Conservation (phyloP, 2,329 filamentous ascomycete genomes). For the Aspergillus sp. region DNA sequence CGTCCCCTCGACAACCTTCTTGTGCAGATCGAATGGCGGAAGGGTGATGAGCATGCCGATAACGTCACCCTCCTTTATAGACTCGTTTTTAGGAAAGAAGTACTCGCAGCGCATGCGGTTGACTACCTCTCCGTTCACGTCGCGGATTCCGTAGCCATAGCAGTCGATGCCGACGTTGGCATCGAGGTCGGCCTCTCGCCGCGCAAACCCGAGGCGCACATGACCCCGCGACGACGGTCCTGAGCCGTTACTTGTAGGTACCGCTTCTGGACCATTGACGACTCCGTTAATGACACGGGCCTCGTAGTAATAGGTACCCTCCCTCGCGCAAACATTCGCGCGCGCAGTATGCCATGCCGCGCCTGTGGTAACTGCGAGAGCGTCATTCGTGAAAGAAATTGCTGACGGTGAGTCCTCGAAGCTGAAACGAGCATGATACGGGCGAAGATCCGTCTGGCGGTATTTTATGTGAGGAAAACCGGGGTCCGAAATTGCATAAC, state of each 20-base stretch:
- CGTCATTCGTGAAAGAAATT: constrained; percentile 70
- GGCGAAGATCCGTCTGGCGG: constrained; percentile 75
- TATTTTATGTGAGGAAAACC: constrained; percentile 84
- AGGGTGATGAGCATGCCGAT: constrained; percentile 89
- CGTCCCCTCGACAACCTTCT: constrained; percentile 75
- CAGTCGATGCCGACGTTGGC: constrained; percentile 73
- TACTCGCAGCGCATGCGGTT: constrained; percentile 90
- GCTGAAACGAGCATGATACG: constrained; percentile 75
- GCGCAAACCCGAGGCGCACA: constrained; percentile 41
- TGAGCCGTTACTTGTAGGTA: constrained; percentile 13
- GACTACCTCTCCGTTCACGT: constrained; percentile 82
- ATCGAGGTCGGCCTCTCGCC: constrained; percentile 38
- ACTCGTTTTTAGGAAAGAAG: constrained; percentile 69
- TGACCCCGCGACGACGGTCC: constrained; percentile 27
- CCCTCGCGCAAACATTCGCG: constrained; percentile 79
- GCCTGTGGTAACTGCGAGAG: constrained; percentile 71
- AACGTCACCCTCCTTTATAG: constrained; percentile 81
- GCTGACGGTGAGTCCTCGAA: constrained; percentile 85
- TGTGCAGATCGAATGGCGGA: constrained; percentile 73
- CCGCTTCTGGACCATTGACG: constrained; percentile 17
- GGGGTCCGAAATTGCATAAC: constrained; percentile 81
- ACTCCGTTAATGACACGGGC: constrained; percentile 73
- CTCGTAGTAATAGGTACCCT: constrained; percentile 91
- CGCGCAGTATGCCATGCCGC: constrained; percentile 88
- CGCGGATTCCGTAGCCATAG: constrained; percentile 88